Evolutionary conservation across 2,329 filamentous ascomycete species (phyloP).

Genomic region (Parascedosporium putredinis): DNA sequence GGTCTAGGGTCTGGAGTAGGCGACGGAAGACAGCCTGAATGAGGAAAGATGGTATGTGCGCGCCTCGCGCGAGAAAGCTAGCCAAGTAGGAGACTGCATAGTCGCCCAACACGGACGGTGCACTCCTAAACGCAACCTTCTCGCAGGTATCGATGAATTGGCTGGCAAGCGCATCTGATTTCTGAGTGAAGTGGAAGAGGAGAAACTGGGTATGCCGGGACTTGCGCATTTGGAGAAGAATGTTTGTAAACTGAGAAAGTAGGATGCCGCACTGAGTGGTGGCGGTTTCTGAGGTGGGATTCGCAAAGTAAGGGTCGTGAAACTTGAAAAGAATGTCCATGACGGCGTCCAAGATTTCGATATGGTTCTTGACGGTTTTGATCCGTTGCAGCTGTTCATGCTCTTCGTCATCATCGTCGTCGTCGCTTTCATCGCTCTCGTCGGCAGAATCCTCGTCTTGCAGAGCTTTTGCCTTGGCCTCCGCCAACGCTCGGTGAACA

Average conservation of each 20-base stretch:
- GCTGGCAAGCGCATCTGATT: conserved; percentile 63
- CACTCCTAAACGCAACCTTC: conserved; percentile 36
- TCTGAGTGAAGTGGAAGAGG: conserved; percentile 89
- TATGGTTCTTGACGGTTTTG: conserved; percentile 65
- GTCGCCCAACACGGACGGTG: conserved; percentile 65
- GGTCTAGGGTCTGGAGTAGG: conserved; percentile 66
- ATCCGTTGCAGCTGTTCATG: conserved; percentile 38
- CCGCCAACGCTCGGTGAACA: conserved; percentile 44
- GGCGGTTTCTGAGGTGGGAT: conserved; percentile 57
- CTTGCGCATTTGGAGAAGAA: conserved; percentile 82
- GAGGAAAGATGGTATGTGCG: conserved; percentile 63
- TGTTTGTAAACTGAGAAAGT: conserved; percentile 74
- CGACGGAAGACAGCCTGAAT: conserved; percentile 77
- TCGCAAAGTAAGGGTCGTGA: conserved; percentile 63
- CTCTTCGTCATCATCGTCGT: conserved; percentile 50
- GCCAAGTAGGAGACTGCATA: conserved; percentile 86
- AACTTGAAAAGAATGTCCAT: conserved; percentile 80
- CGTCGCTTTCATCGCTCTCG: conserved; percentile 58
- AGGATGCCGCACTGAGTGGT: conserved; percentile 68
- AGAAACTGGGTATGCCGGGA: conserved; percentile 93
- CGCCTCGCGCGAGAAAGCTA: conserved; percentile 86
- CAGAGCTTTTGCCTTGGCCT: conserved; percentile 20
- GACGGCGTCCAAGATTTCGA: conserved; percentile 84
- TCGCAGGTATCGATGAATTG: conserved; percentile 42
- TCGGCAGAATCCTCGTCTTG: conserved; percentile 47